phyloP scores from a whole-genome alignment of 441 rosid genomes.

The Iberis amara region DNA sequence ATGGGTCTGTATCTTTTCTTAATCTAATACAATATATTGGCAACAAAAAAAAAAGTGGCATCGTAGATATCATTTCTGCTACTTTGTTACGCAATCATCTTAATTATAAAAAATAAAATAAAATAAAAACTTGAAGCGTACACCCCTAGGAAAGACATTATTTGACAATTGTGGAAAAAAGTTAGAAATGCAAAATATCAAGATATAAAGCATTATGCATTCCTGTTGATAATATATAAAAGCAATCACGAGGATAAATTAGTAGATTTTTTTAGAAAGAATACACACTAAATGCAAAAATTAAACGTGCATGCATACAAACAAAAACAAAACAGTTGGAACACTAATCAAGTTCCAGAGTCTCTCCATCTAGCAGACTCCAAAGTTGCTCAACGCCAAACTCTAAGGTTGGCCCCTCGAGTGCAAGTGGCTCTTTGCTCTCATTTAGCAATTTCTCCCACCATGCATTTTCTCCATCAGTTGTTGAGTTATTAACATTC shows the following conservation, averaged over 20 bases:
- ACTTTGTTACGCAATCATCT: too few species aligned
- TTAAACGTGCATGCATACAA: not conserved
- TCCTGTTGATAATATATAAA: not conserved
- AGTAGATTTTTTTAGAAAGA: not conserved
- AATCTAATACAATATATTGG: too few species aligned
- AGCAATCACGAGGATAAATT: not conserved
- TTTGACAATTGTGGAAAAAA: too few species aligned
- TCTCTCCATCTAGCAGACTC: slow-evolving; percentile 18
- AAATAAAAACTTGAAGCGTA: too few species aligned
- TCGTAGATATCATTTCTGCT: too few species aligned
- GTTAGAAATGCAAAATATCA: too few species aligned
- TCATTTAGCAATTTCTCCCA: slow-evolving; percentile 30
- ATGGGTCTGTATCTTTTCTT: too few species aligned
- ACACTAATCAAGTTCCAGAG: slow-evolving; percentile 18
- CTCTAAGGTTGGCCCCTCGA: not conserved
- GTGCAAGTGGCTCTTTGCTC: not conserved
- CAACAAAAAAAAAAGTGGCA: too few species aligned
- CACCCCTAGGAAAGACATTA: too few species aligned
- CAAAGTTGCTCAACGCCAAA: slow-evolving; percentile 24
- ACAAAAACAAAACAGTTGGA: not conserved
- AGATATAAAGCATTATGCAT: not conserved
- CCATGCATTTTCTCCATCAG: slow-evolving; percentile 21
- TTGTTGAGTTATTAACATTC: not conserved
- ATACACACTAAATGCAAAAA: not conserved
- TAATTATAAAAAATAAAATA: too few species aligned